A percentile compares a stretch with the other conserved stretches of the same genome.
phyloP scores from a whole-genome alignment of 805 yeast genomes.

The Hyphopichia homilentoma region DNA sequence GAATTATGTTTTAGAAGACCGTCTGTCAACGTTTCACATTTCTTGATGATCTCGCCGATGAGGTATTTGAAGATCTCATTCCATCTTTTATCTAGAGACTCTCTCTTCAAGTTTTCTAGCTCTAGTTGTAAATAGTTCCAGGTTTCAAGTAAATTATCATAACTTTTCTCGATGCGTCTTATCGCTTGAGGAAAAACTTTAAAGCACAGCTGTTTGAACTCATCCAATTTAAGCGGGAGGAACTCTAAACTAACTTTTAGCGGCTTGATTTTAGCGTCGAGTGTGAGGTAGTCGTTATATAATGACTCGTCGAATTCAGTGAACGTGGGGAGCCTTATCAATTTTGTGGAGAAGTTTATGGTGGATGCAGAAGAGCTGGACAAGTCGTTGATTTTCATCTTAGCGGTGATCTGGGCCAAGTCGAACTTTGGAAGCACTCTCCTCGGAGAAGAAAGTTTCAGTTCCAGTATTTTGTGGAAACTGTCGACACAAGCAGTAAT shows the following conservation, averaged over 20 bases:
- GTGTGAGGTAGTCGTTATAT: slow-evolving; percentile 37
- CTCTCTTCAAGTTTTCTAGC: slow-evolving; percentile 38
- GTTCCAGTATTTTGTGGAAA: slow-evolving; percentile 12
- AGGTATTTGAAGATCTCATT: slow-evolving; percentile 46
- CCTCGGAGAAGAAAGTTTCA: slow-evolving; percentile 15
- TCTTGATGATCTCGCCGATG: slow-evolving; percentile 34
- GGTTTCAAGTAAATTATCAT: slow-evolving; percentile 34
- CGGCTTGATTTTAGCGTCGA: slow-evolving; percentile 45
- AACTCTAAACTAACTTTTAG: slow-evolving; percentile 49
- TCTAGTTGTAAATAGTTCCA: slow-evolving; percentile 41
- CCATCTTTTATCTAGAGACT: slow-evolving; percentile 56
- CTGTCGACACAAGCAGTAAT: slow-evolving; percentile 19
- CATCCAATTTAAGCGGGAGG: slow-evolving; percentile 48
- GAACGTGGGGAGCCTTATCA: slow-evolving; percentile 28
- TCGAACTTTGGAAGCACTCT: slow-evolving; percentile 13
- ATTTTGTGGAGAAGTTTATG: slow-evolving; percentile 11
- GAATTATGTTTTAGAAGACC: slow-evolving; percentile 11
- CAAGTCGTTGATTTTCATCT: slow-evolving; percentile 20
- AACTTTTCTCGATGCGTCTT: slow-evolving; percentile 30
- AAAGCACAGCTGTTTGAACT: slow-evolving; percentile 26
- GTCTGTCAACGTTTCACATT: slow-evolving; percentile 18
- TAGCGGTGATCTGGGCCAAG: slow-evolving; percentile 15
- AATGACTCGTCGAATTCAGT: slow-evolving; percentile 26
- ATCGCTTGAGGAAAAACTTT: slow-evolving; percentile 25
- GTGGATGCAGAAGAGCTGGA: slow-evolving; percentile 4